Evolutionary conservation across 768 basidiomycete genomes (phyloP), one percentile per base, ranked within the genome.

Genomic region (Hericium rajendrae): DNA sequence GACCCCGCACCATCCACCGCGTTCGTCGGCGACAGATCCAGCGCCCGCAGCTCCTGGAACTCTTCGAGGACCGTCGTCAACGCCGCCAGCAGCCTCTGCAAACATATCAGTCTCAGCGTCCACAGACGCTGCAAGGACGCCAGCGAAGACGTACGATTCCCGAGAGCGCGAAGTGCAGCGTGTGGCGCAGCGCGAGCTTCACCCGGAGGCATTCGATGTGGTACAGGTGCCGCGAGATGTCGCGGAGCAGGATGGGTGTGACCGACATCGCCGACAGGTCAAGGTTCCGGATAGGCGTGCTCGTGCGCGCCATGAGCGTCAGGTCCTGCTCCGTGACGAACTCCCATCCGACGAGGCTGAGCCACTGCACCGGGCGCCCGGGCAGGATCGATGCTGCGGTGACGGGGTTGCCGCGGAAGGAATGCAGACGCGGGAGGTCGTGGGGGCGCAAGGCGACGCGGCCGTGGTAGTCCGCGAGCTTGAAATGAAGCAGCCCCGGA

Each of bases 251-350:
- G 56, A 73, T 67, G 37, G 81, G 82, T 24, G 83, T 80, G 55
- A 78, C 79, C 55, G 76, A 75, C 74, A 84, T 82, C 38, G 75
- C 75, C 57, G 81, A 79, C 39, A 86, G 71, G 70, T 86, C 84
- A 55, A 86, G 74, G 56, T 66, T 72, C 54, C 78, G 73, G 11
- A 86, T 70, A 32, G 79, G 80, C 13, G 74, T 66, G 37, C 71
- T 72, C 10, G 79, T 77, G 51, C 66, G 66, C 37, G 80, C 75
- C 70, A 86, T 77, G 52, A 69, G 69, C 43, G 70, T 72, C 8
- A 85, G 73, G 61, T 80, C 81, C 51, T 74, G 71, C 60, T 74
- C 77, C 46, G 75, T 80, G 63, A 84, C 76, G 54, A 76, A 77
- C 58, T 83, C 81, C 61, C 78, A 74, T 3, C 82, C 82, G 51